Percentiles rank a stretch among this genome's conserved stretches.
These are phyloP conservation scores for Populus pruinosa DNA, from an alignment of 345 rosid species.

Conservation along the genomic window DNA sequence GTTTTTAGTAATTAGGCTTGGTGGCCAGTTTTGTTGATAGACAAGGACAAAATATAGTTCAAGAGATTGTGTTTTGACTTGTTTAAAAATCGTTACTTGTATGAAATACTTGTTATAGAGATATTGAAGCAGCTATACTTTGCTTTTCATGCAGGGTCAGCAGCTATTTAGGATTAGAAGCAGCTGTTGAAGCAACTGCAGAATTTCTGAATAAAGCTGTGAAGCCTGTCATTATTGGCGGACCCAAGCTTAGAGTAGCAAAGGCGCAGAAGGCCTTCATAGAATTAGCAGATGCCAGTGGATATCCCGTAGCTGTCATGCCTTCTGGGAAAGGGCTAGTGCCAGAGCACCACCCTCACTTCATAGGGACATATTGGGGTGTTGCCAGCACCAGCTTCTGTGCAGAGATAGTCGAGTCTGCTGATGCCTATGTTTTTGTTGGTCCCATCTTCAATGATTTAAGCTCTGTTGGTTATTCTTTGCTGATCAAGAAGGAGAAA, in stretches of 20 bases:
- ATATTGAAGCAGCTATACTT: not conserved
- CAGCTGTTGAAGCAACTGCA: conserved; percentile 70
- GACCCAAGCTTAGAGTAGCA: conserved; percentile 60
- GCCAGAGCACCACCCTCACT: conserved; percentile 57
- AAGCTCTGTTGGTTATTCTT: conserved; percentile 71
- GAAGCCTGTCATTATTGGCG: conserved; percentile 68
- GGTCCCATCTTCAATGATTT: conserved; percentile 73
- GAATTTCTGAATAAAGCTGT: conserved; percentile 63
- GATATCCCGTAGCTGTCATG: conserved; percentile 61
- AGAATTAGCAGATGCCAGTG: conserved; percentile 50
- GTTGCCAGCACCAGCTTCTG: conserved; percentile 61
- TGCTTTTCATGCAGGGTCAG: conserved; percentile 44
- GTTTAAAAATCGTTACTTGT: not conserved
- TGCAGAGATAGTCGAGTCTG: conserved; percentile 70
- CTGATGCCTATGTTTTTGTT: conserved; percentile 63
- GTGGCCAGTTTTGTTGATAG: not conserved
- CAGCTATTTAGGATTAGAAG: conserved; percentile 60
- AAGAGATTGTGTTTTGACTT: not conserved
- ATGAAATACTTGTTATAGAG: not conserved
- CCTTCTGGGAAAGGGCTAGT: conserved; percentile 66
- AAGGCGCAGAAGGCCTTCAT: conserved; percentile 53
- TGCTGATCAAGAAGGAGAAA: conserved; percentile 67
- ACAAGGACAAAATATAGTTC: not conserved
- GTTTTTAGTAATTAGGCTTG: no score
- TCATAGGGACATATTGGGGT: conserved; percentile 80